Conservation (phyloP, 2,329 filamentous ascomycete genomes). For the Fusarium sambucinum region DNA sequence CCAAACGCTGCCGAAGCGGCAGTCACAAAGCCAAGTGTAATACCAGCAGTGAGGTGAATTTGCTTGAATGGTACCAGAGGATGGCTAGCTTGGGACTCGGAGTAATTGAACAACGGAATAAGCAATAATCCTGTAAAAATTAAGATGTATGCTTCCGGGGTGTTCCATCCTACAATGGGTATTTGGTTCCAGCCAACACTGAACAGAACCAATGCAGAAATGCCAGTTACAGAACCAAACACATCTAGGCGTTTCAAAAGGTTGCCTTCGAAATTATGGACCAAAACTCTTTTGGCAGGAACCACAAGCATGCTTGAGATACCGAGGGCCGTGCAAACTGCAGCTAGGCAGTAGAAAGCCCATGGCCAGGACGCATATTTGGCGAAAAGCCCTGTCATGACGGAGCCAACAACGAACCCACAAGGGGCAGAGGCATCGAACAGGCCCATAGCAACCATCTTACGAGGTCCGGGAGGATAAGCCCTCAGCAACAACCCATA, state of each 20-base stretch:
- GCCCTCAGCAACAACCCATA: conserved; percentile 42
- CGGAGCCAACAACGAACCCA: conserved; percentile 44
- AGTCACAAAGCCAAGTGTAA: conserved; percentile 36
- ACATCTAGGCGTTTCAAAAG: conserved; percentile 45
- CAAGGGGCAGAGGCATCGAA: conserved; percentile 44
- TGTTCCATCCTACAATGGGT: conserved; percentile 35
- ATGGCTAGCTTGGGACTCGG: conserved; percentile 40
- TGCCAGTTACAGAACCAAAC: conserved; percentile 27
- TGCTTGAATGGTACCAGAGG: conserved; percentile 43
- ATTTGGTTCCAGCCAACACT: conserved; percentile 45
- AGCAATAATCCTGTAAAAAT: conserved; percentile 37
- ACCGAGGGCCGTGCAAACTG: conserved; percentile 40
- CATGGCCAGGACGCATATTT: conserved; percentile 44
- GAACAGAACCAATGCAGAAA: conserved; percentile 40
- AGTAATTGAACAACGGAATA: conserved; percentile 26
- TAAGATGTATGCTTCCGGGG: conserved; percentile 36
- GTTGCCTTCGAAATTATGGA: conserved; percentile 43
- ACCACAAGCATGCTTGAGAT: conserved; percentile 42
- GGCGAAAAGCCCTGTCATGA: conserved; percentile 44
- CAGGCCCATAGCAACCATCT: conserved; percentile 41
- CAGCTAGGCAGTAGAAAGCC: conserved; percentile 42
- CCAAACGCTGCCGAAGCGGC: conserved; percentile 43
- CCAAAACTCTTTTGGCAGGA: conserved; percentile 35
- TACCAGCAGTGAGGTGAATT: conserved; percentile 33
- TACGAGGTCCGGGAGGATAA: conserved; percentile 45